Base-by-base conservation (phyloP, 1,284 basidiomycete species). In the Heterobasidion occidentale region DNA sequence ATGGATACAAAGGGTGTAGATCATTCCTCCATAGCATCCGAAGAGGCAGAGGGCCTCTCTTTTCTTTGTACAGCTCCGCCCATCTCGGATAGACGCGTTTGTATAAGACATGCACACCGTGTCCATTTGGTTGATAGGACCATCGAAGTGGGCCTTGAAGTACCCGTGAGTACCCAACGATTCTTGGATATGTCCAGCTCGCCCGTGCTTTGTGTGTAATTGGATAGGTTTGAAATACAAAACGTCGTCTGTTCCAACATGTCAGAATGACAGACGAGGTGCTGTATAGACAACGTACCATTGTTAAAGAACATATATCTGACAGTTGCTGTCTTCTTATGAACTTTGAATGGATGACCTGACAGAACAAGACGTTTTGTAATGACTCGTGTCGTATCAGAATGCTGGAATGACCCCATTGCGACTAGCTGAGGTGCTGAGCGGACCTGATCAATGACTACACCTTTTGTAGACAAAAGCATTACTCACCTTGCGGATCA, bases 301-400 rank as follows among this genome's bases (percentile, higher is more conserved):
- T 86, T 62, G 70, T 96, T 90, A 80, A 99, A 98, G 76, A 99
- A 98, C 93, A 99, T 94, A 77, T 98, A 99, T 51, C 96, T 87
- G 64, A 99, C 88, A 6, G 96, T 99, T 0, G 94, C 95, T 1
- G 92, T 96, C 77, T 94, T 96, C 70, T 95, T 95, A 78, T 99
- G 96, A 5, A 98, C 88, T 69, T 96, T 97, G 85, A 93, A 94
- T 0, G 96, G 96, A 70, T 98, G 94, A 0, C 96, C 96, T 1
- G 94, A 94, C 34, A 99, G 79, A 58, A 98, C 79, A 68, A 97
- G 85, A 19, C 95, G 86, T 71, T 99, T 99, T 51, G 93, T 88
- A 59, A 96, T 83, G 70, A 98, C 83, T 7, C 97, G 84, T 0
- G 92, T 94, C 14, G 96, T 93, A 69, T 97, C 94, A 1, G 94